phyloP scores from a whole-genome alignment of 2,329 filamentous ascomycete species.

The Microdochium trichocladiopsis region DNA sequence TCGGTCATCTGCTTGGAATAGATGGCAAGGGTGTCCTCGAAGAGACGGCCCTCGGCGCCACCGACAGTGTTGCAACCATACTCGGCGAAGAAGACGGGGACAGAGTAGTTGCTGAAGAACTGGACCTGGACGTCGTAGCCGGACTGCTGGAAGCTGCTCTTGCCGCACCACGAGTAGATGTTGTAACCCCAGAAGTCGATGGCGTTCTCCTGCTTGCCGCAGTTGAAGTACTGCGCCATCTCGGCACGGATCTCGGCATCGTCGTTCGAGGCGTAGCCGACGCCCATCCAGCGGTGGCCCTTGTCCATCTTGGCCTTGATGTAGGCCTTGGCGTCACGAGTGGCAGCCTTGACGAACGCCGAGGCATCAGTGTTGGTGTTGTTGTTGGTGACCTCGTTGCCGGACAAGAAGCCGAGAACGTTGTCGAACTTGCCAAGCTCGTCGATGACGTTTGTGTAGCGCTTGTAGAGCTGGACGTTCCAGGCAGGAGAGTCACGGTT shows the following conservation, averaged over 20 bases:
- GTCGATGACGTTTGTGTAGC: conserved; percentile 67
- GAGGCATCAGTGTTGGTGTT: conserved; percentile 67
- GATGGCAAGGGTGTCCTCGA: conserved; percentile 63
- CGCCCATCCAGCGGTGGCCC: conserved; percentile 61
- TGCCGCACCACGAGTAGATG: conserved; percentile 80
- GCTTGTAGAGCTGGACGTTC: conserved; percentile 60
- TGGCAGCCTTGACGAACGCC: conserved; percentile 75
- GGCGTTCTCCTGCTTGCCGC: conserved; percentile 47
- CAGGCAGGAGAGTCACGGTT: conserved; percentile 60
- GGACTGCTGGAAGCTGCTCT: conserved; percentile 56
- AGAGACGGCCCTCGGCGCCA: conserved; percentile 50
- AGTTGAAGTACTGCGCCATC: conserved; percentile 73
- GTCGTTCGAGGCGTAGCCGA: conserved; percentile 77
- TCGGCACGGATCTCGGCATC: conserved; percentile 63
- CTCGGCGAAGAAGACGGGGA: conserved; percentile 77
- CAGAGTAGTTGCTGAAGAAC: conserved; percentile 66
- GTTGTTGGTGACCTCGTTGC: conserved; percentile 74
- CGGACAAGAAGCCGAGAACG: conserved; percentile 75
- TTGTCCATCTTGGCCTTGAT: conserved; percentile 52
- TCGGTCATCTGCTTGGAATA: conserved; percentile 62
- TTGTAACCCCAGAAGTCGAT: conserved; percentile 87
- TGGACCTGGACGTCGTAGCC: conserved; percentile 64
- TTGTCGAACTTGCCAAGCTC: conserved; percentile 64
- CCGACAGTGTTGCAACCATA: conserved; percentile 65
- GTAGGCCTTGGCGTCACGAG: conserved; percentile 74